A percentile compares a stretch with the other conserved stretches of the same genome.
phyloP scores from a whole-genome alignment of 129 eudicot genomes.

The Kitagawia praeruptora region DNA sequence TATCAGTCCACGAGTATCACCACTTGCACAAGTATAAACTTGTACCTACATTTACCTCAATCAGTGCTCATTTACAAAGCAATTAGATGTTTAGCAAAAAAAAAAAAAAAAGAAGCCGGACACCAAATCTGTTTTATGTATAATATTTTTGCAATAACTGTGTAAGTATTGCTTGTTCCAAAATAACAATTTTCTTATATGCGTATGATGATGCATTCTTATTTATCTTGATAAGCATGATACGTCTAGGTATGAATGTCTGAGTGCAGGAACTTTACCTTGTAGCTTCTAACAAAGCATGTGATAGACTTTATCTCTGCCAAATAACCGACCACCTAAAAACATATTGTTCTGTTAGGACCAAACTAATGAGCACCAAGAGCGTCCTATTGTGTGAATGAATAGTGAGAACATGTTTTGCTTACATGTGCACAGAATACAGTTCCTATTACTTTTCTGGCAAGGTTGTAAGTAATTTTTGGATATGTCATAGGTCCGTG shows the following conservation, averaged over 20 bases:
- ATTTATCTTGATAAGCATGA: neutral
- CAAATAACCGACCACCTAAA: neutral
- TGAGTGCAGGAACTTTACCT: neutral
- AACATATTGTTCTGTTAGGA: neutral
- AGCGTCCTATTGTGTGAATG: neutral
- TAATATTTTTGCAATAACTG: no score
- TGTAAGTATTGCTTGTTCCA: neutral
- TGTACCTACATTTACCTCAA: constrained; percentile 3
- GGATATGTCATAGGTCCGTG: constrained; percentile 58
- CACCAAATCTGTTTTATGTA: neutral
- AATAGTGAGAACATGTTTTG: neutral
- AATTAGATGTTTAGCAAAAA: no score
- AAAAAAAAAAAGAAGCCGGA: no score
- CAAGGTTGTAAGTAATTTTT: constrained; percentile 8
- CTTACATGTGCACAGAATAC: neutral
- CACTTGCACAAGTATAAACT: constrained; percentile 81
- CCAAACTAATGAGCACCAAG: neutral
- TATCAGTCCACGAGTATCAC: constrained; percentile 88
- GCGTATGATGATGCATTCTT: neutral
- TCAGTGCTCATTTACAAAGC: neutral
- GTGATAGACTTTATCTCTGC: neutral
- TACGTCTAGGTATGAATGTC: neutral
- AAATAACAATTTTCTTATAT: neutral
- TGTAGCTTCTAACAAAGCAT: neutral
- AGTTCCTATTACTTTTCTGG: neutral